Conservation (phyloP, 441 rosid genomes). For the Adansonia grandidieri region DNA sequence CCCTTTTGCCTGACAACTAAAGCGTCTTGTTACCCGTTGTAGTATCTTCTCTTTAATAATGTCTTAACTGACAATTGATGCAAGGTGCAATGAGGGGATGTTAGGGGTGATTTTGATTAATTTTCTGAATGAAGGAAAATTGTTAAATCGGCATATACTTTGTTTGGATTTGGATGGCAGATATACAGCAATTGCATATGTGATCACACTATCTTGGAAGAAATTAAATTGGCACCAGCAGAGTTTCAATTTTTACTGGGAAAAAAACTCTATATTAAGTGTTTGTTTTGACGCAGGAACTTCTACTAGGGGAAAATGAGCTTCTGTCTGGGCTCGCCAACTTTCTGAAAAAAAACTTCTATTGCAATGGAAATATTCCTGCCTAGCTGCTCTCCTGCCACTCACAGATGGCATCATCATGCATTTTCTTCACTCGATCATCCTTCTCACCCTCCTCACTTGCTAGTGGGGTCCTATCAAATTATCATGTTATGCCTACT, state of each 20-base stretch:
- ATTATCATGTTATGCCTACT: slow-evolving; percentile 57
- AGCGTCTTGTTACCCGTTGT: neutral
- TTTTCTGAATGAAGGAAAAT: neutral
- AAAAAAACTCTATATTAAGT: slow-evolving; percentile 59
- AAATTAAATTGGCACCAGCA: slow-evolving; percentile 34
- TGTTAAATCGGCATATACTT: neutral
- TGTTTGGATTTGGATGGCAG: slow-evolving; percentile 19
- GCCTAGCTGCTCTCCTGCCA: slow-evolving; percentile 64
- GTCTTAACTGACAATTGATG: neutral
- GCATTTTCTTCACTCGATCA: slow-evolving; percentile 33
- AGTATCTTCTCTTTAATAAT: neutral
- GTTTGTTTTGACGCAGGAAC: slow-evolving; percentile 95
- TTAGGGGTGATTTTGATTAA: neutral
- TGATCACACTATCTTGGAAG: slow-evolving; percentile 22
- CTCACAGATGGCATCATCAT: slow-evolving; percentile 58
- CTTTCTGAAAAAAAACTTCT: slow-evolving; percentile 52
- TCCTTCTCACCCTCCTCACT: slow-evolving; percentile 55
- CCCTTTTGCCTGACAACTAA: neutral
- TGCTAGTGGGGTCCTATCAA: slow-evolving; percentile 54
- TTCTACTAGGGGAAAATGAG: slow-evolving; percentile 49
- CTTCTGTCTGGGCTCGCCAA: slow-evolving; percentile 56
- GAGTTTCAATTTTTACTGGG: slow-evolving; percentile 33
- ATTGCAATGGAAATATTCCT: slow-evolving; percentile 54
- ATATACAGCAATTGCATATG: slow-evolving; percentile 25
- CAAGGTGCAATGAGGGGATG: neutral